phyloP scores from a whole-genome alignment of 805 yeast genomes.

The Nadsonia fulvescens region DNA sequence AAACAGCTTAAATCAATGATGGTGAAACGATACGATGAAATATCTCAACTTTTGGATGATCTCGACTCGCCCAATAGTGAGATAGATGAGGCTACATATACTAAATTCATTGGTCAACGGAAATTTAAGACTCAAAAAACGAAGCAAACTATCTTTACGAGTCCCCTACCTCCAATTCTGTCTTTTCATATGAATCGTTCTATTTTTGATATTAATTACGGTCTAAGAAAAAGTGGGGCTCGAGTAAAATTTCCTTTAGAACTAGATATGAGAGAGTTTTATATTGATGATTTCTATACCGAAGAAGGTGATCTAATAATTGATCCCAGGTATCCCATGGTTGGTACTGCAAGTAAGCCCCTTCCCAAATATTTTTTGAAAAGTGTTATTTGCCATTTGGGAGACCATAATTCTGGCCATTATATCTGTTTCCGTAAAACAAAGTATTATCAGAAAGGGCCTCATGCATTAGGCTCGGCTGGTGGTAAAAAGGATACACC shows the following conservation, averaged over 20 bases:
- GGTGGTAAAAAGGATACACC: too few species aligned
- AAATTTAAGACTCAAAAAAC: conserved; percentile 58
- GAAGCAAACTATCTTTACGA: conserved; percentile 60
- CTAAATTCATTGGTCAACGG: conserved; percentile 64
- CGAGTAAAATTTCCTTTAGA: conserved; percentile 58
- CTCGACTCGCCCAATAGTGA: too few species aligned
- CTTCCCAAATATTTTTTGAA: conserved; percentile 42
- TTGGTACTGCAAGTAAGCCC: conserved; percentile 16
- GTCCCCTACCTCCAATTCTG: conserved; percentile 50
- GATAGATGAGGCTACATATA: conserved; percentile 35
- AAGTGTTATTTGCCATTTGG: conserved; percentile 83
- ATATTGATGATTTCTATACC: conserved; percentile 41
- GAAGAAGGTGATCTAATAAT: conserved; percentile 36
- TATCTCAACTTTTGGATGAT: too few species aligned
- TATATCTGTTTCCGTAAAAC: conserved; percentile 84
- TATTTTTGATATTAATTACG: conserved; percentile 77
- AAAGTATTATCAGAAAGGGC: too few species aligned
- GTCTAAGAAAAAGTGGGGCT: conserved; percentile 67
- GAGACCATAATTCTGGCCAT: conserved; percentile 96
- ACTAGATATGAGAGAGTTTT: conserved; percentile 43
- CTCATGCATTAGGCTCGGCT: too few species aligned
- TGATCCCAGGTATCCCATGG: conserved; percentile 65
- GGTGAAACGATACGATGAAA: too few species aligned
- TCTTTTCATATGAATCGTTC: conserved; percentile 84
- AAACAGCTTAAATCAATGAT: too few species aligned